Conservation (phyloP, 2,329 filamentous ascomycete genomes). For the Aureobasidium melanogenum region DNA sequence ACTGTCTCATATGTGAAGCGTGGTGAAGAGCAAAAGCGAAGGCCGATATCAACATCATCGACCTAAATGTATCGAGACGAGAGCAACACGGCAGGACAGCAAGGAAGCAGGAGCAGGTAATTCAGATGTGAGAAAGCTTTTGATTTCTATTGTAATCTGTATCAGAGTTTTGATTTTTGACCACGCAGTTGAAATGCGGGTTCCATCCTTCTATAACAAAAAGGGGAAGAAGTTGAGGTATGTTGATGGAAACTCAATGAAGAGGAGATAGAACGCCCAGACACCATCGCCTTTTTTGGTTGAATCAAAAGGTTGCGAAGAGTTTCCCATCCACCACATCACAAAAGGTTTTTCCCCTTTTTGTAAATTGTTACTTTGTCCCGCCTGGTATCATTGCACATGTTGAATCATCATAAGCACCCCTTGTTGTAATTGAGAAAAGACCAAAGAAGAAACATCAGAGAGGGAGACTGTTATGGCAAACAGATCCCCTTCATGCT, state of each 20-base stretch:
- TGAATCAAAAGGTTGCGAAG: constrained; percentile 26
- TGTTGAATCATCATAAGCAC: constrained; percentile 27
- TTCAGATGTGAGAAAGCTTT: background rate
- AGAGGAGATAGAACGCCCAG: background rate
- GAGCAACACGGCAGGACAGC: background rate
- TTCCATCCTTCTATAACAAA: background rate
- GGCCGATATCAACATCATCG: background rate
- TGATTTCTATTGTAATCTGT: background rate
- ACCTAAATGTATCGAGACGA: background rate
- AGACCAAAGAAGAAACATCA: constrained; percentile 8
- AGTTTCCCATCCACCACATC: constrained; percentile 14
- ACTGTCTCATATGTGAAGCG: background rate
- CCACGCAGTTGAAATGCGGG: constrained; percentile 11
- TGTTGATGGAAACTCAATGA: background rate
- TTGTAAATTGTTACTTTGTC: constrained; percentile 35
- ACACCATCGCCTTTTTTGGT: constrained; percentile 3
- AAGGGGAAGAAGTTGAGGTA: background rate
- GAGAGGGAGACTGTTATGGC: background rate
- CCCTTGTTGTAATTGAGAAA: constrained; percentile 5
- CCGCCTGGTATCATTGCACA: constrained; percentile 46
- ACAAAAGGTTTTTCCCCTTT: constrained; percentile 45
- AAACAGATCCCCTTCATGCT: background rate
- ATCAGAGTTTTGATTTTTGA: constrained; percentile 1
- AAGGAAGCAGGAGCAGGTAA: background rate
- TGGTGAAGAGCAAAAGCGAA: background rate